Conservation (phyloP, 495 filamentous ascomycete genomes). For the Jackrogersella multiformis region DNA sequence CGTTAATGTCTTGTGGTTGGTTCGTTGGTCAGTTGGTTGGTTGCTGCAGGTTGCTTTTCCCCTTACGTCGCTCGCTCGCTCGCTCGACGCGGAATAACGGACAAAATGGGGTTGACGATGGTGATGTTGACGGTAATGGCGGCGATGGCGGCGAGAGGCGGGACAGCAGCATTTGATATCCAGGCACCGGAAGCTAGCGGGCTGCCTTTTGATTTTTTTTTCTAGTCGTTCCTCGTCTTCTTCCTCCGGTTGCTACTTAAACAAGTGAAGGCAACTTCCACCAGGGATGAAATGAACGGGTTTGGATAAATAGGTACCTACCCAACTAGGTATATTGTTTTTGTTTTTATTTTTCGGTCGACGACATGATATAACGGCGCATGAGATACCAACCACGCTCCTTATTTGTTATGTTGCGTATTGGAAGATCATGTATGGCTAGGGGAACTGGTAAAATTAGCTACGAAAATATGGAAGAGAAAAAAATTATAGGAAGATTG, state of each 20-base stretch:
- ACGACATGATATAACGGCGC: constrained; percentile 17
- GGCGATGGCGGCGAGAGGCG: constrained; percentile 7
- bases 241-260: constrained; percentile 6
- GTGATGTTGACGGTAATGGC: background rate
- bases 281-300: background rate
- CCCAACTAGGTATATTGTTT: constrained; percentile 13
- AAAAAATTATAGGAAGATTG: no score
- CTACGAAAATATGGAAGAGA: constrained; percentile 26
- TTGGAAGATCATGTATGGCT: background rate
- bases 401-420: constrained; percentile 31
- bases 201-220: constrained; percentile 15
- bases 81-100: background rate
- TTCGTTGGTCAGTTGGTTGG: background rate
- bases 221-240: constrained; percentile 4
- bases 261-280: constrained; percentile 11
- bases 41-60: no score
- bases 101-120: background rate
- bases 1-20: background rate
- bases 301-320: constrained; percentile 8
- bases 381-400: constrained; percentile 41
- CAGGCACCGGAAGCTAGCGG: constrained; percentile 21
- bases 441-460: constrained; percentile 16
- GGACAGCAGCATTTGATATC: constrained; percentile 19
- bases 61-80: no score
- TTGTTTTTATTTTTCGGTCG: constrained; percentile 32